Conservation (phyloP, 2,329 filamentous ascomycete species). For the Torrubiella hemipterigena region DNA sequence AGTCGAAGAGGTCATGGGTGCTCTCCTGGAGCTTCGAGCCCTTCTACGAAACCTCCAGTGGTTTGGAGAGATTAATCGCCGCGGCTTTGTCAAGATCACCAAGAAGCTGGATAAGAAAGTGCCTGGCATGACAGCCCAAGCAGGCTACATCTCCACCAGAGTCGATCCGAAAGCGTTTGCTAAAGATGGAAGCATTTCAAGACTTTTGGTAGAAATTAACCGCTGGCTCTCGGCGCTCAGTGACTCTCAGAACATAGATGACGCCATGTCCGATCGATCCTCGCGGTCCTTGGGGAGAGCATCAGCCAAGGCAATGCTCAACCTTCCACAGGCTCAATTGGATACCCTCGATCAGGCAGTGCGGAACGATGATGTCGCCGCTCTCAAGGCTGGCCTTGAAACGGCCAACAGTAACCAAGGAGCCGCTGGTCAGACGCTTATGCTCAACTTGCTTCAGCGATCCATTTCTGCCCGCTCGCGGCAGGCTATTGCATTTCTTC, state of each 20-base stretch:
- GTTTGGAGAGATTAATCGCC: conserved; percentile 94
- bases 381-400: conserved; percentile 43
- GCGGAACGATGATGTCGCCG: conserved; percentile 50
- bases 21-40: conserved; percentile 75
- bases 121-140: conserved; percentile 61
- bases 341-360: conserved; percentile 64
- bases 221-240: conserved; percentile 79
- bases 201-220: conserved; percentile 57
- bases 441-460: conserved; percentile 70
- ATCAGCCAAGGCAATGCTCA: conserved; percentile 63
- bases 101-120: conserved; percentile 98
- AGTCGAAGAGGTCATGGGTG: conserved; percentile 79
- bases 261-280: conserved; percentile 63
- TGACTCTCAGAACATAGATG: conserved; percentile 65
- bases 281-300: conserved; percentile 65
- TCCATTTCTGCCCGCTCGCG: conserved; percentile 60
- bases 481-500: conserved; percentile 57
- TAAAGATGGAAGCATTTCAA: conserved; percentile 46
- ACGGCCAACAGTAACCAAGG: conserved; percentile 36
- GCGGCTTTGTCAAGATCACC: conserved; percentile 95
- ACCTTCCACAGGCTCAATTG: conserved; percentile 54
- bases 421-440: conserved; percentile 44
- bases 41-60: conserved; percentile 87
- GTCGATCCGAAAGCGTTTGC: conserved; percentile 84
- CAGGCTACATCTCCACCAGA: conserved; percentile 78